Conservation (phyloP, 2,329 filamentous ascomycete species). For the Didymella pinodella region DNA sequence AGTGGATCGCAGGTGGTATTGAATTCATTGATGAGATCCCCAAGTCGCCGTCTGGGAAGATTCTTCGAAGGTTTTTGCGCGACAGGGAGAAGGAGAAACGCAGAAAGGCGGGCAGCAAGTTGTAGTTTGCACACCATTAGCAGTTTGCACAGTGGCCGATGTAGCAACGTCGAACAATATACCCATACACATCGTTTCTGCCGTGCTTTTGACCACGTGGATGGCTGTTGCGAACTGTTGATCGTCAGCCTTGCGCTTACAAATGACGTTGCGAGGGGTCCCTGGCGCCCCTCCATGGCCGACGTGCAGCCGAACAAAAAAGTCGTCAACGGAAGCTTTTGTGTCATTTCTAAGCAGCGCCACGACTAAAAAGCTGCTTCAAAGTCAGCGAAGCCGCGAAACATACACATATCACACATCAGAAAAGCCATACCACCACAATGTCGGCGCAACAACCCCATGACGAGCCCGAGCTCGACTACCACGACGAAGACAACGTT, state of each 20-base stretch:
- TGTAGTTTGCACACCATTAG: slow-evolving; percentile 57
- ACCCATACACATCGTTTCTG: not conserved
- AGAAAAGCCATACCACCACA: not conserved
- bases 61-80: slow-evolving; percentile 69
- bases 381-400: not conserved
- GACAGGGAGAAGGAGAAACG: slow-evolving; percentile 77
- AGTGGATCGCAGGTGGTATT: slow-evolving; percentile 68
- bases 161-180: not conserved
- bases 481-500: slow-evolving; percentile 73
- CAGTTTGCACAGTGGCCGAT: not conserved
- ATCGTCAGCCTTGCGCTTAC: slow-evolving; percentile 20
- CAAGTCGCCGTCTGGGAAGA: slow-evolving; percentile 70
- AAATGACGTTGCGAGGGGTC: slow-evolving; percentile 45
- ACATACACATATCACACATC: not conserved
- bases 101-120: slow-evolving; percentile 69
- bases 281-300: slow-evolving; percentile 31
- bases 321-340: slow-evolving; percentile 38
- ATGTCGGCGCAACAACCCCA: slow-evolving; percentile 43
- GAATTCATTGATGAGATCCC: slow-evolving; percentile 61
- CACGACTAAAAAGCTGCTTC: not conserved
- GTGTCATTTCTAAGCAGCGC: slow-evolving; percentile 48
- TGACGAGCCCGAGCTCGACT: slow-evolving; percentile 47
- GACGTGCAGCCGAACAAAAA: slow-evolving; percentile 41
- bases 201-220: not conserved
- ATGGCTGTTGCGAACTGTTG: not conserved